These are phyloP conservation scores for Dothidotthia symphoricarpi DNA, from an alignment of 2,329 filamentous ascomycete species.

Conservation along the genomic window DNA sequence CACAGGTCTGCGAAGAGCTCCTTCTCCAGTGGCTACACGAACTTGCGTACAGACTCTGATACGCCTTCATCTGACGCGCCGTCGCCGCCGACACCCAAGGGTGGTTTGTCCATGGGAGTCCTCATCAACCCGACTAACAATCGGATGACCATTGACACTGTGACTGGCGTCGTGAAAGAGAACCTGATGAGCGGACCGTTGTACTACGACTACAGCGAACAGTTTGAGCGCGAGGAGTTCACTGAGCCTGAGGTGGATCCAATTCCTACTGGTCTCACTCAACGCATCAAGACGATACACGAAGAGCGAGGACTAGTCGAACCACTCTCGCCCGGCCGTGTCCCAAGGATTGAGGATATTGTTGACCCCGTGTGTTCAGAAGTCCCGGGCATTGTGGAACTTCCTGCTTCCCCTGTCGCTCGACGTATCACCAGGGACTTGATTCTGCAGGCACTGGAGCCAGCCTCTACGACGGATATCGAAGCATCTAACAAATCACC, in stretches of 20 bases:
- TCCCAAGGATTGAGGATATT: conserved; percentile 1
- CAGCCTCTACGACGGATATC: conserved; percentile 28
- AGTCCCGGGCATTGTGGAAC: conserved; percentile 18
- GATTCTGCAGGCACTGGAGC: conserved; percentile 29
- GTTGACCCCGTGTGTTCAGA: conserved; percentile 9
- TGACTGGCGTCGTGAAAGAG: conserved; percentile 30
- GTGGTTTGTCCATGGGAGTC: conserved; percentile 38
- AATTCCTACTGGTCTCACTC: conserved; percentile 42
- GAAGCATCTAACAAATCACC: conserved; percentile 11
- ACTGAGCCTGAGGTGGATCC: conserved; percentile 15
- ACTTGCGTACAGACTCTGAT: conserved; percentile 40
- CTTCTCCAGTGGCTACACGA: conserved; percentile 32
- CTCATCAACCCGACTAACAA: conserved; percentile 16
- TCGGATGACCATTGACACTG: conserved; percentile 28
- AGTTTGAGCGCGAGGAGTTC: conserved; percentile 32
- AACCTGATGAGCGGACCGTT: conserved; percentile 12
- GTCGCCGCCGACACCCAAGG: conserved; percentile 46
- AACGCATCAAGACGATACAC: conserved; percentile 45
- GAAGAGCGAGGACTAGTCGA: conserved; percentile 34
- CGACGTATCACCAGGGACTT: conserved; percentile 36
- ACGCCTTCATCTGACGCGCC: conserved; percentile 47
- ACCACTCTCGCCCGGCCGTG: conserved; percentile 1
- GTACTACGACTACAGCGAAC: conserved; percentile 42
- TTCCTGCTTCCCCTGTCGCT: conserved; percentile 34
- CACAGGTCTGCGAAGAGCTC: conserved; percentile 26